Evolutionary conservation across 1,139 yeast genomes (phyloP).

Genomic region (Sugiyamaella grinbergsii): DNA sequence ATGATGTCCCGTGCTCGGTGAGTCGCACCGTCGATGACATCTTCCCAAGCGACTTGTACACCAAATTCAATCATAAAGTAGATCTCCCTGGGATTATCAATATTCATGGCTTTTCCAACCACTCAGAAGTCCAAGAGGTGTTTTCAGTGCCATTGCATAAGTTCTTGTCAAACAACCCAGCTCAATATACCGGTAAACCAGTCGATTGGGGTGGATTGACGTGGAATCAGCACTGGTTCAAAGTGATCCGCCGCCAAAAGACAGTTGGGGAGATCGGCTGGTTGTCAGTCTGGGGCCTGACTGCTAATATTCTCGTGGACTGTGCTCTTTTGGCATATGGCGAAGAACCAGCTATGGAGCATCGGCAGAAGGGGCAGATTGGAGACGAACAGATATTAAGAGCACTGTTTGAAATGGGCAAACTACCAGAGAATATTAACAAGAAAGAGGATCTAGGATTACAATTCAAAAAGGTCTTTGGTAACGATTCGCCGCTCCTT

Average conservation of each 20-base stretch:
- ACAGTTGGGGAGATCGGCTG: slow-evolving; percentile 55
- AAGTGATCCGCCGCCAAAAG: slow-evolving; percentile 49
- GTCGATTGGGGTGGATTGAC: slow-evolving; percentile 43
- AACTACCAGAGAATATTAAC: slow-evolving; percentile 31
- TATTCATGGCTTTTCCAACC: slow-evolving; percentile 42
- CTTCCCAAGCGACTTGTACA: slow-evolving; percentile 21
- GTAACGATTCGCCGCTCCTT: slow-evolving; percentile 34
- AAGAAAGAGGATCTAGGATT: slow-evolving; percentile 31
- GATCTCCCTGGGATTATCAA: slow-evolving; percentile 40
- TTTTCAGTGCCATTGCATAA: slow-evolving; percentile 39
- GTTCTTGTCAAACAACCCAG: slow-evolving; percentile 33
- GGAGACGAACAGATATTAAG: slow-evolving; percentile 40
- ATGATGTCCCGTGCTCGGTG: neutral
- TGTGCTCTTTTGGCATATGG: slow-evolving; percentile 62
- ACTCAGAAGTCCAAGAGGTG: slow-evolving; percentile 41
- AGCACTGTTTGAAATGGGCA: slow-evolving; percentile 33
- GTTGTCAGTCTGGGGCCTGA: slow-evolving; percentile 88
- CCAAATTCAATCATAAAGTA: slow-evolving; percentile 35
- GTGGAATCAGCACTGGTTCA: slow-evolving; percentile 38
- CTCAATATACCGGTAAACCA: slow-evolving; percentile 41
- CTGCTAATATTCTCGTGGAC: slow-evolving; percentile 83
- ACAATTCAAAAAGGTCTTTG: slow-evolving; percentile 34
- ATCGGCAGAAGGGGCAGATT: slow-evolving; percentile 35
- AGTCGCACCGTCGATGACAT: neutral
- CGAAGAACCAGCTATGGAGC: slow-evolving; percentile 43